A percentile compares a stretch with the other conserved stretches of the same genome.
phyloP scores from a whole-genome alignment of 768 basidiomycete species.

The Xanthoconium purpureum region DNA sequence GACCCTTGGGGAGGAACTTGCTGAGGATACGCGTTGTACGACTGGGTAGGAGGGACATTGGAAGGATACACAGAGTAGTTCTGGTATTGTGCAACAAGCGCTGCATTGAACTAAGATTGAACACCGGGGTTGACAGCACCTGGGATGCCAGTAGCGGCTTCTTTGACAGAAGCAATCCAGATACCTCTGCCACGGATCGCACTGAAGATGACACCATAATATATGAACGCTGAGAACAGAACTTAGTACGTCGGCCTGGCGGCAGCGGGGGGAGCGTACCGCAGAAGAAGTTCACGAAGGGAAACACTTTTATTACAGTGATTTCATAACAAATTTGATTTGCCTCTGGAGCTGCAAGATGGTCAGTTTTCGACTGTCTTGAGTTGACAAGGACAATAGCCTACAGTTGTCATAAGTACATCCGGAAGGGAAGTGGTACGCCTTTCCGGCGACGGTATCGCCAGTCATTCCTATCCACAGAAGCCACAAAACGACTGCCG shows the following conservation, averaged over 20 bases:
- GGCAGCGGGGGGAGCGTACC: conserved; percentile 16
- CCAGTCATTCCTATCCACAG: conserved; percentile 20
- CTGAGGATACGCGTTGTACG: conserved; percentile 6
- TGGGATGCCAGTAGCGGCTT: conserved; percentile 5
- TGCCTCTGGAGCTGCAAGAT: conserved; percentile 4
- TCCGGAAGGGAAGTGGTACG: conserved; percentile 16
- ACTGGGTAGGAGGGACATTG: conserved; percentile 4
- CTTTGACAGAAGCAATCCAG: conserved; percentile 24
- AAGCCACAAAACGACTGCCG: conserved; percentile 22
- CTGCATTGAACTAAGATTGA: conserved; percentile 9
- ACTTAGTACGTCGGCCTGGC: not conserved
- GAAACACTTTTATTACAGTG: conserved; percentile 16
- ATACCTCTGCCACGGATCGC: conserved; percentile 21
- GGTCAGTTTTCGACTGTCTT: not conserved
- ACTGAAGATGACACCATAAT: conserved; percentile 21
- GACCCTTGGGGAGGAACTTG: conserved; percentile 3
- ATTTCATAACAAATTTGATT: conserved; percentile 19
- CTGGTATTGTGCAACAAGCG: conserved; percentile 5
- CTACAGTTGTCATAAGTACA: conserved; percentile 12
- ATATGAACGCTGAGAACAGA: conserved; percentile 21
- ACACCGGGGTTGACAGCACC: not conserved
- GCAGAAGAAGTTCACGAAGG: conserved; percentile 23
- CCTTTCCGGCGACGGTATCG: conserved; percentile 5
- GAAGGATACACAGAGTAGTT: conserved; percentile 4
- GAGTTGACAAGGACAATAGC: not conserved